Conservation (phyloP, 2,329 filamentous ascomycete species). For the Atkinsonella texensis region DNA sequence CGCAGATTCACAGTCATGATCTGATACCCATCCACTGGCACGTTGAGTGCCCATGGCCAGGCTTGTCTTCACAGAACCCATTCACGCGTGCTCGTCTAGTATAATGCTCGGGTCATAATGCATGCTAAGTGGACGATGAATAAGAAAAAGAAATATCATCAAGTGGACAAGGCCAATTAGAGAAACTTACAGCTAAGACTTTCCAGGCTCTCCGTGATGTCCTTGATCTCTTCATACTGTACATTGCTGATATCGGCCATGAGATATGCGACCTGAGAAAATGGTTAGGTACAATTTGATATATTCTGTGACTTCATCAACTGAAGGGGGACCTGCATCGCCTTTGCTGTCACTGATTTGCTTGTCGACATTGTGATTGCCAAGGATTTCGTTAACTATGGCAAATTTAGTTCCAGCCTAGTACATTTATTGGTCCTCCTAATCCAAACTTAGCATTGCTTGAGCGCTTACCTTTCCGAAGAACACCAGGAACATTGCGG, state of each 20-base stretch:
- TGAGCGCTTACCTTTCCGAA: slow-evolving; percentile 54
- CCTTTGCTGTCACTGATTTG: slow-evolving; percentile 94
- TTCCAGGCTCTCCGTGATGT: slow-evolving; percentile 74
- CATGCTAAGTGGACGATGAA: slow-evolving; percentile 16
- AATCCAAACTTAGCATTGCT: not conserved
- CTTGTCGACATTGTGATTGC: slow-evolving; percentile 96
- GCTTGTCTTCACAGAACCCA: not conserved
- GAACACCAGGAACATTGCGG: slow-evolving; percentile 88
- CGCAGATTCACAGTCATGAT: not conserved
- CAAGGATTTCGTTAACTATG: slow-evolving; percentile 82
- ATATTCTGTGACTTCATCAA: not conserved
- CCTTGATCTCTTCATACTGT: slow-evolving; percentile 67
- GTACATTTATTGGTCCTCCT: too few relatives aligned
- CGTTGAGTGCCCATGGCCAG: slow-evolving; percentile 1
- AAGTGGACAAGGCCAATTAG: not conserved
- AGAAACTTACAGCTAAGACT: slow-evolving; percentile 57
- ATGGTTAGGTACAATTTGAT: not conserved
- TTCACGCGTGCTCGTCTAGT: slow-evolving; percentile 18
- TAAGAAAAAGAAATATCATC: not conserved
- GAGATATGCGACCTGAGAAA: slow-evolving; percentile 64
- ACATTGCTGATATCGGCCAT: slow-evolving; percentile 97
- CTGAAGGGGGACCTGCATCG: slow-evolving; percentile 43
- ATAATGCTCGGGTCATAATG: slow-evolving; percentile 35
- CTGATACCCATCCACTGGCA: not conserved
- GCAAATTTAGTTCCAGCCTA: not conserved